A percentile compares a stretch with the other conserved stretches of the same genome.
Evolutionary conservation across 441 rosid genomes (phyloP).

Genomic region (Rhodomyrtus psidioides): DNA sequence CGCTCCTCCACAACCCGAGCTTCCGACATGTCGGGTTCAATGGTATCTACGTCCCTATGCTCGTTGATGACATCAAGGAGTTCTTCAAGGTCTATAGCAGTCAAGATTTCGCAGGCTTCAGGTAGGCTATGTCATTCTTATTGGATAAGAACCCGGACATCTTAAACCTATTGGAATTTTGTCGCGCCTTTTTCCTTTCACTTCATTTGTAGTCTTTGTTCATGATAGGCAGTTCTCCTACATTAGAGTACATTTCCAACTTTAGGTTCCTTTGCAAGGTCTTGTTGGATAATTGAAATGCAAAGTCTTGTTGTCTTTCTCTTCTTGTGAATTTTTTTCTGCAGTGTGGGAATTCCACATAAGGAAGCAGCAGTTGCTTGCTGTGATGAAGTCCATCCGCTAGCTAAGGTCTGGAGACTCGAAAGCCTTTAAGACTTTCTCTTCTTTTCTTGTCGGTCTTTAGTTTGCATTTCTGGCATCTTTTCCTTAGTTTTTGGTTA

Average conservation of each 20-base stretch:
- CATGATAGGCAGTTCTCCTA: neutral
- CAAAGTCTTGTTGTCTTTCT: neutral
- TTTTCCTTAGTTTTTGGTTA: neutral
- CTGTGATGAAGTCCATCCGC: constrained; percentile 24
- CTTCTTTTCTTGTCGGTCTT: neutral
- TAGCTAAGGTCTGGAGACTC: constrained; percentile 17
- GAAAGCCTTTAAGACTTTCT: neutral
- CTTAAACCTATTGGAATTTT: neutral
- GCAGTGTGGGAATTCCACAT: constrained; percentile 22
- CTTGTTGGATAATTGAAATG: neutral
- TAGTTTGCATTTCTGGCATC: neutral
- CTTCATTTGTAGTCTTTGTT: neutral
- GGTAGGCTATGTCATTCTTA: constrained; percentile 6
- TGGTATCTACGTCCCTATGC: constrained; percentile 30
- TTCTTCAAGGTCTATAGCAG: constrained; percentile 27
- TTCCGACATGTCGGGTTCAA: constrained; percentile 22
- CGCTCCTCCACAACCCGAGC: constrained; percentile 31
- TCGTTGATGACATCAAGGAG: constrained; percentile 26
- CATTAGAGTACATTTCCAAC: neutral
- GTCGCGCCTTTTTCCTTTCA: neutral
- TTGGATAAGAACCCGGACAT: neutral
- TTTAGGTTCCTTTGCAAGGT: neutral
- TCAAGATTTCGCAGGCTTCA: constrained; percentile 27
- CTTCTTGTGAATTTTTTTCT: neutral
- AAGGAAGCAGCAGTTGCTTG: constrained; percentile 20